Conservation (phyloP, 208 protist genomes). For the Crithidia brevicula region DNA sequence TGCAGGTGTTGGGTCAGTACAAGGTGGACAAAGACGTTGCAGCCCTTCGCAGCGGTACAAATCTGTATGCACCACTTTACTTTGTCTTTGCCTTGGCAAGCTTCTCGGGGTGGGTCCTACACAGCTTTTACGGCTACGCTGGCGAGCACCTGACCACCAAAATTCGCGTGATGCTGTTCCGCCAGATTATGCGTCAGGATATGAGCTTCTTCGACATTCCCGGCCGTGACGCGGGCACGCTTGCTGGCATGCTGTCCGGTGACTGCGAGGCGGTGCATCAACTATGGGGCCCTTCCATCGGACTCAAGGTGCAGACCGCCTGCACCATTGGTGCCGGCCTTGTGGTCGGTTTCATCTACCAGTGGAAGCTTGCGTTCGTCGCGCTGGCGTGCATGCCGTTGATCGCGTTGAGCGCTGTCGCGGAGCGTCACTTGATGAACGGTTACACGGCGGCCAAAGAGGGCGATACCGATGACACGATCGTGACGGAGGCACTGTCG, state of each 20-base stretch:
- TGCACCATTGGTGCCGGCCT: conserved; percentile 51
- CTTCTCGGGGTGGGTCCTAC: conserved; percentile 51
- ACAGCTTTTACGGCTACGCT: conserved; percentile 69
- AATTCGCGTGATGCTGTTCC: conserved; percentile 64
- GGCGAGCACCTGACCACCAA: conserved; percentile 70
- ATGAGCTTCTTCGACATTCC: conserved; percentile 86
- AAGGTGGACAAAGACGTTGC: conserved; percentile 30
- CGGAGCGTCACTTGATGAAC: conserved; percentile 44
- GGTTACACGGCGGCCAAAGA: conserved; percentile 39
- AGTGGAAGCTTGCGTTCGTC: conserved; percentile 78
- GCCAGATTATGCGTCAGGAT: conserved; percentile 76
- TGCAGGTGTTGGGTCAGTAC: conserved; percentile 51
- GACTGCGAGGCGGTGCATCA: conserved; percentile 82
- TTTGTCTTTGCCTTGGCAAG: conserved; percentile 40
- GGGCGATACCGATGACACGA: conserved; percentile 43
- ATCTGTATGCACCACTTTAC: conserved; percentile 54
- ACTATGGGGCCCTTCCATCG: conserved; percentile 69
- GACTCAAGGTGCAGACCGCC: conserved; percentile 50
- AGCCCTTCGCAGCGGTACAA: conserved; percentile 35
- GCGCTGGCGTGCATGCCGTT: conserved; percentile 60
- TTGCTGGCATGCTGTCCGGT: conserved; percentile 71
- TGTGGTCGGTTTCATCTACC: conserved; percentile 58
- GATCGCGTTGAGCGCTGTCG: conserved; percentile 25
- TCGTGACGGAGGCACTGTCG: conserved; percentile 70
- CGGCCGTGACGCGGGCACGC: conserved; percentile 62